Evolutionary conservation across 1,284 basidiomycete genomes (phyloP), one percentile per base, ranked within the genome.

Genomic region (Malassezia nana): DNA sequence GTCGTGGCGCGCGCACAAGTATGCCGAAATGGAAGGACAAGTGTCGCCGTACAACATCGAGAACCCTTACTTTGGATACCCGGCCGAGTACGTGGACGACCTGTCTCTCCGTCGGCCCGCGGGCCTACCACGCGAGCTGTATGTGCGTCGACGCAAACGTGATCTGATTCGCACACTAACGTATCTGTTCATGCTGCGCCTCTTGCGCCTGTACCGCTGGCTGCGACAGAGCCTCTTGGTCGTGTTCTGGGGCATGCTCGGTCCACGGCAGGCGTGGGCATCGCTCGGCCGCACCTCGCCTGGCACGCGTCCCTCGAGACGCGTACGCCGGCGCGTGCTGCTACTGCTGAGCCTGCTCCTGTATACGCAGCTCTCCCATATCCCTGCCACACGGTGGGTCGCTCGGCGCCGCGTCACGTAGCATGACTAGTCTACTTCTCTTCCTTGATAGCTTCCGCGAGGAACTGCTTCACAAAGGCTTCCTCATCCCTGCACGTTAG

Each of bases 51-150:
- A 75, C 69, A 75, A 76, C 55, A 55, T 64, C 42, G 64, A 81
- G 46, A 89, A 88, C 63, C 87, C 87, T 0, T 88, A 84, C 75
- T 89, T 82, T 64, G 87, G 87, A n/a, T 89, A 89, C 72, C 85
- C 87, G 0, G 54, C 54, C 8, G 75, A 78, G 43, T 67, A 61
- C 57, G 55, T 58, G 18, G 55, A 53, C n/a, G 4, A 59, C 46
- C 1, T 38, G 35, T 18, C 35, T 9, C 35, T 38, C 7, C 35
- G 35, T n/a, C 35, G 25, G 8, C 41, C 18, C 4, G 20, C 35
- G 2, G 52, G 44, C 30, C 30, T 38, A 29, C 33, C 55, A 8
- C 45, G 57, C 30, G 63, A 66, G 15, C 50, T 69, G 18, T 65
- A 64, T 24, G 57, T 58, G 20, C 46, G 65, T 2, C 51, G 67